Base-by-base conservation (phyloP, 495 filamentous ascomycete species). In the Talaromyces proteolyticus region DNA sequence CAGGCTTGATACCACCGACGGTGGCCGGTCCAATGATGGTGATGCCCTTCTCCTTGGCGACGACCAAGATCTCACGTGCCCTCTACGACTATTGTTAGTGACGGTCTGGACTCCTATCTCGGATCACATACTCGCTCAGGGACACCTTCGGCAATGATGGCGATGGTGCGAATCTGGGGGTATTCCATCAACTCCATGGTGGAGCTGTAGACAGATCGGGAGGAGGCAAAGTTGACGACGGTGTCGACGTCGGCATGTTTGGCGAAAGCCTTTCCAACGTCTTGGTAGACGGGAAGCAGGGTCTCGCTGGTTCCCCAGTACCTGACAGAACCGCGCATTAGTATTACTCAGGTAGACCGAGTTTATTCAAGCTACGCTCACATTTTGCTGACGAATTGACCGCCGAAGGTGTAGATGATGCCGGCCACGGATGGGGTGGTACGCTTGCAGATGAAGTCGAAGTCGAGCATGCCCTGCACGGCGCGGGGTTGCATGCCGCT, bases 381-480 rank as follows among this genome's bases (percentile, higher is more conserved):
- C 93, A 98, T 98, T 85, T 98, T 98, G 81, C 91, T 96, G 59
- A 98, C 94, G 84, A 97, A 98, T 69, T 98, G 93, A 48, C 93
- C 93, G 71, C 93, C 93, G 66, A 98, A 98, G 58, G 93, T 96
- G 80, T 98, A 98, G 76, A 98, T 97, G 73, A 98, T 98, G 72
- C 91, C 93, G 57, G 93, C 93, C 44, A 98, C 93, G 53, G 93
- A 97, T 51, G 93, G 93, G 14, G 90, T 95, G 66, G 79, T 78
- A 52, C 93, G 88, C 81, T 96, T 97, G 89, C 93, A 98, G 76
- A 98, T 98, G 82, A 97, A 98, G 79, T 98, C 93, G 73, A 98
- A 98, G 72, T 98, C 93, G 66, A 98, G 87, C 93, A 97, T 98
- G 71, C 94, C 94, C 79, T 98, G 93, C 58, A 96, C 94, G 60